Evolutionary conservation across 805 yeast species (phyloP).

Genomic region (Pichia deserticola): DNA sequence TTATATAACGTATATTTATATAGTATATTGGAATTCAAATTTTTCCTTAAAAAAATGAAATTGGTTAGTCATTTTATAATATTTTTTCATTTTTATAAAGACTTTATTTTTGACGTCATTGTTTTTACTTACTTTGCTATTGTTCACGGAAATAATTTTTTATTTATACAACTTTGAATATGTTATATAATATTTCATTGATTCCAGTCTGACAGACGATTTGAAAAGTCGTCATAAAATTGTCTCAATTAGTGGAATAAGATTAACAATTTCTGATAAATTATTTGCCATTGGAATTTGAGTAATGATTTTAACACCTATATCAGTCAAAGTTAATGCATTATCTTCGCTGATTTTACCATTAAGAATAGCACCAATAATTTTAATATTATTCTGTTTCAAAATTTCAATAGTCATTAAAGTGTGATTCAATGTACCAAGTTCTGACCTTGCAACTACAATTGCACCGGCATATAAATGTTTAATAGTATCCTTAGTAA

Average conservation of each 20-base stretch:
- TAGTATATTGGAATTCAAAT: no score
- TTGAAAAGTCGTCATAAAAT: neutral
- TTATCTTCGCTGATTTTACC: constrained; percentile 5
- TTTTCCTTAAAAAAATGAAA: no score
- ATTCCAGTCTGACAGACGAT: no score
- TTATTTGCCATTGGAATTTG: constrained; percentile 5
- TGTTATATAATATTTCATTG: no score
- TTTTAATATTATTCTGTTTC: neutral
- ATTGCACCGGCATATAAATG: constrained; percentile 9
- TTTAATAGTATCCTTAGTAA: constrained; percentile 11
- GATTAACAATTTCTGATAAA: neutral
- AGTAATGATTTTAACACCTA: constrained; percentile 5
- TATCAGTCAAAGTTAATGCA: neutral
- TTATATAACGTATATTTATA: no score
- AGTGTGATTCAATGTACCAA: constrained; percentile 10
- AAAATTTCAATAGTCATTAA: constrained; percentile 1
- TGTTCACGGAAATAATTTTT: no score
- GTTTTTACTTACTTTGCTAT: no score
- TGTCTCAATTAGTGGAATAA: neutral
- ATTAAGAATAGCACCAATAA: constrained; percentile 7
- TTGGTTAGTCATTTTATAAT: no score
- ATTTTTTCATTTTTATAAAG: no score
- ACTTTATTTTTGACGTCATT: no score
- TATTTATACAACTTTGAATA: no score
- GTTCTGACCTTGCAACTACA: constrained; percentile 13